phyloP scores from a whole-genome alignment of 2,329 filamentous ascomycete genomes.

The Knoxdaviesia proteae region DNA sequence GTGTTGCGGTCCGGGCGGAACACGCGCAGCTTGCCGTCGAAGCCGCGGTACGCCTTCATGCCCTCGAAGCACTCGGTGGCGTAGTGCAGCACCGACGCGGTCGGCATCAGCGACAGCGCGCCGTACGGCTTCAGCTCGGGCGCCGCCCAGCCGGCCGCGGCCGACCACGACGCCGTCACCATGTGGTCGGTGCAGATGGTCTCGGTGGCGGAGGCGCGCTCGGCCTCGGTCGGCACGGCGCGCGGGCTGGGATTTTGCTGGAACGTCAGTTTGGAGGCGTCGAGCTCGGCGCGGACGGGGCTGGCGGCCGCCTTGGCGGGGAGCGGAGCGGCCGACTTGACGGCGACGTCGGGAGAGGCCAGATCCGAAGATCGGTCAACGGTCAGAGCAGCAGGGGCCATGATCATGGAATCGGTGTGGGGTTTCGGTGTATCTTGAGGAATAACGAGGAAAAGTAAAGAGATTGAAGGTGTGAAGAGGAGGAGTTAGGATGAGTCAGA shows the following conservation, averaged over 20 bases:
- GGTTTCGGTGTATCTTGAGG: not conserved
- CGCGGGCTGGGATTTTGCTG: constrained; percentile 28
- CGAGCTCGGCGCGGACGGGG: constrained; percentile 34
- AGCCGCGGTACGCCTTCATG: constrained; percentile 60
- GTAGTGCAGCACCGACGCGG: constrained; percentile 66
- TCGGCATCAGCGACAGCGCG: constrained; percentile 58
- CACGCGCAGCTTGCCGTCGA: constrained; percentile 51
- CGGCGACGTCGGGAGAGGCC: constrained; percentile 10
- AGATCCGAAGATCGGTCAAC: not conserved
- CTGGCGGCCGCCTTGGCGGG: constrained; percentile 12
- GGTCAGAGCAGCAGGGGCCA: constrained; percentile 2
- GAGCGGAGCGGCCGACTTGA: constrained; percentile 1
- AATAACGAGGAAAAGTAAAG: not conserved
- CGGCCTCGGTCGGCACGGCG: constrained; percentile 27
- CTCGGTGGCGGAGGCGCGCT: constrained; percentile 23
- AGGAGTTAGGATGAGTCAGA: not conserved
- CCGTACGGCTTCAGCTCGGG: constrained; percentile 62
- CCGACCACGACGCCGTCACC: constrained; percentile 53
- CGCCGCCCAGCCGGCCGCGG: constrained; percentile 44
- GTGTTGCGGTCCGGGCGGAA: constrained; percentile 62
- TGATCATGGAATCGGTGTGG: not conserved
- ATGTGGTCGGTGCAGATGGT: constrained; percentile 70
- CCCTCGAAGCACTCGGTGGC: constrained; percentile 85
- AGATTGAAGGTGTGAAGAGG: not conserved
- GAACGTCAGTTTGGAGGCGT: constrained; percentile 40